Percentiles rank a stretch among this genome's conserved stretches.
Evolutionary conservation across 805 yeast species (phyloP).

Genomic region (Teunomyces aglyptinius): DNA sequence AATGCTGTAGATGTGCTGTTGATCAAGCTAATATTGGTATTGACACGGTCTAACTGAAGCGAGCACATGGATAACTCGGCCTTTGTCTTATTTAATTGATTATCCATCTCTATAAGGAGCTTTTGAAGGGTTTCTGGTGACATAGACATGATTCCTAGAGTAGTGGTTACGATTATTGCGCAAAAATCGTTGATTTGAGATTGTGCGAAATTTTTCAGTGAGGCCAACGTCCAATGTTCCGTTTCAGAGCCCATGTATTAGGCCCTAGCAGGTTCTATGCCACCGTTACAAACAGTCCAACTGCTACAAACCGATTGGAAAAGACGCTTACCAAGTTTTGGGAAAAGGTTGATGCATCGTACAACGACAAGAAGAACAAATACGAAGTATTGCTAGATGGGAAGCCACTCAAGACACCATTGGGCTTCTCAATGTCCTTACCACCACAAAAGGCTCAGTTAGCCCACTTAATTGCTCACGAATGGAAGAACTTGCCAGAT

Average conservation of each 20-base stretch:
- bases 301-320: constrained; percentile 69
- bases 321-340: constrained; percentile 75
- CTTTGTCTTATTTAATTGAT: constrained; percentile 56
- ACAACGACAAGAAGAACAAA: constrained; percentile 26
- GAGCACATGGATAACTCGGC: constrained; percentile 58
- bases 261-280: constrained; percentile 4
- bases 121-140: constrained; percentile 49
- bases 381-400: constrained; percentile 65
- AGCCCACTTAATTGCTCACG: constrained; percentile 77
- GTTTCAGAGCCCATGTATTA: not conserved
- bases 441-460: constrained; percentile 59
- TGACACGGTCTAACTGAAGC: constrained; percentile 48
- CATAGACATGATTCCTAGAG: constrained; percentile 18
- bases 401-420: constrained; percentile 79
- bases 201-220: constrained; percentile 2
- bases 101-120: constrained; percentile 64
- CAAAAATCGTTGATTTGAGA: not conserved
- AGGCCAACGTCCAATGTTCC: not conserved
- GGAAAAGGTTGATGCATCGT: constrained; percentile 62
- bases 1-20: constrained; percentile 59
- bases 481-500: constrained; percentile 77
- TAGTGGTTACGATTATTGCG: not conserved
- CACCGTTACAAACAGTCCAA: constrained; percentile 37
- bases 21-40: constrained; percentile 51
- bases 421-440: constrained; percentile 66